Conservation (phyloP, 345 rosid species). For the Hibiscus syriacus region DNA sequence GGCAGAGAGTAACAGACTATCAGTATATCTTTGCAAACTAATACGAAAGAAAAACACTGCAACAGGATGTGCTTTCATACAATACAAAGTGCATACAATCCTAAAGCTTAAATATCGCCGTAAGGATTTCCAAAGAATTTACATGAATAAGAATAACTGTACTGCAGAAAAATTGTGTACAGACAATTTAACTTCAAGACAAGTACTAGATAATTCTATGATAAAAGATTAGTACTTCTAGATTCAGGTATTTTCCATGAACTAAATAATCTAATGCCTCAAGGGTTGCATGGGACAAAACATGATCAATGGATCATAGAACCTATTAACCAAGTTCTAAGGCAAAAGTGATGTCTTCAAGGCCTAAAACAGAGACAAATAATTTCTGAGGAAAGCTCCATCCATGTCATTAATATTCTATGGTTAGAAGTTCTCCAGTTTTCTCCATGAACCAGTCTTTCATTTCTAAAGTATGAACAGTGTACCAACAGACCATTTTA, state of each 20-base stretch:
- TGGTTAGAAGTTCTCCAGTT: background rate
- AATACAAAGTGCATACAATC: background rate
- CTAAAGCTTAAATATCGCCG: background rate
- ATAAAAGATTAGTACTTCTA: background rate
- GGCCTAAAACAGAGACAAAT: background rate
- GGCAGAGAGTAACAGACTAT: constrained; percentile 1
- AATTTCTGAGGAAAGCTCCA: background rate
- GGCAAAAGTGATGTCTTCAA: too few species aligned
- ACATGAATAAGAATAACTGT: background rate
- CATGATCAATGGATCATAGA: background rate
- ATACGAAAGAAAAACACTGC: background rate
- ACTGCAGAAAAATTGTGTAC: background rate
- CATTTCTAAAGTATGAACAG: background rate
- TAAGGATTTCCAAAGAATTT: background rate
- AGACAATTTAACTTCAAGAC: background rate
- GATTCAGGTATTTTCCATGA: background rate
- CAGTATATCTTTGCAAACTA: constrained; percentile 1
- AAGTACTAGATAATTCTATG: background rate
- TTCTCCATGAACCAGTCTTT: constrained; percentile 1
- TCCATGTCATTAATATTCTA: background rate
- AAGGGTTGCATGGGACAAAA: background rate
- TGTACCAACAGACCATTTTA: background rate
- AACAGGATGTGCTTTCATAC: background rate
- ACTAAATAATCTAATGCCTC: background rate
- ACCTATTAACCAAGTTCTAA: too few species aligned